These are phyloP conservation scores for Vigna nakashimae DNA, from an alignment of 306 rosid species.

Conservation along the genomic window DNA sequence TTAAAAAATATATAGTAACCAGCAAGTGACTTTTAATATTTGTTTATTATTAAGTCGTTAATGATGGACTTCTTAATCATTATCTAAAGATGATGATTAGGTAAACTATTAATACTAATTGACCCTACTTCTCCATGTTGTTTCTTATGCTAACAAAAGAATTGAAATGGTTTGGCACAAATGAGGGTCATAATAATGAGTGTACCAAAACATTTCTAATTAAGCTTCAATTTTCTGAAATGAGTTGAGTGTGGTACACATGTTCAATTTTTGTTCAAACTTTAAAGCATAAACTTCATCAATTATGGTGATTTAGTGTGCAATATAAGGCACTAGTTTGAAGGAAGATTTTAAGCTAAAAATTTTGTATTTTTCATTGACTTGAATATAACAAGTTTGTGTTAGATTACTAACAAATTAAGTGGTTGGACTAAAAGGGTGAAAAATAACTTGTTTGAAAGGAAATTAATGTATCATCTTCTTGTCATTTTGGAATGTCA, in stretches of 20 bases:
- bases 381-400: not conserved
- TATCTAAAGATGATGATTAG: not conserved
- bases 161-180: not conserved
- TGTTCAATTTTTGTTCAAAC: not conserved
- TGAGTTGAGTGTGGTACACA: not conserved
- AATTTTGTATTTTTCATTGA: not conserved
- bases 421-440: not conserved
- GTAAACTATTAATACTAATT: not conserved
- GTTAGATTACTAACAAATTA: not conserved
- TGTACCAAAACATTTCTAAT: not conserved
- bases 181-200: not conserved
- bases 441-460: conserved; percentile 6
- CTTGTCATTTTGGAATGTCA: not conserved
- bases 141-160: too few relatives aligned
- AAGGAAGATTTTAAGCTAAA: not conserved
- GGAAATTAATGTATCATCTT: conserved; percentile 14
- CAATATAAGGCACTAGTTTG: not conserved
- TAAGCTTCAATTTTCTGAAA: not conserved
- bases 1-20: too few relatives aligned
- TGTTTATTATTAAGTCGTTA: too few relatives aligned
- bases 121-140: too few relatives aligned
- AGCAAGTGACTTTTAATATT: too few relatives aligned
- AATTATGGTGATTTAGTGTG: not conserved
- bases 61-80: not conserved
- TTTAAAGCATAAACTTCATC: not conserved